A percentile compares a stretch with the other conserved stretches of the same genome.
phyloP scores from a whole-genome alignment of 2,329 filamentous ascomycete genomes.

The Aureobasidium sp. region DNA sequence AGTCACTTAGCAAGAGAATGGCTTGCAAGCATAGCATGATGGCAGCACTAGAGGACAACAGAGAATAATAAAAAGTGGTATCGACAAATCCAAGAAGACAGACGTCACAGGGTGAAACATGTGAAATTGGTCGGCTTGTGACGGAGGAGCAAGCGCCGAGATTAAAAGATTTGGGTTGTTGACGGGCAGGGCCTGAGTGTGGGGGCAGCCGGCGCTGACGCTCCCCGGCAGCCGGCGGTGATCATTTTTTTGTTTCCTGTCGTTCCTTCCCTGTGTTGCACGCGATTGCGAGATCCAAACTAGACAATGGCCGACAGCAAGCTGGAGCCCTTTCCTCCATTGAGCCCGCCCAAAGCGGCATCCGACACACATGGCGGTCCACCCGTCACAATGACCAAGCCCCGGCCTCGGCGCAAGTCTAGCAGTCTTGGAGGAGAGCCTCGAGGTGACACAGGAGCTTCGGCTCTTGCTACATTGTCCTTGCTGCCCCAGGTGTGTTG shows the following conservation, averaged over 20 bases:
- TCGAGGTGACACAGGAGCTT: slow-evolving; percentile 45
- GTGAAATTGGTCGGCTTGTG: not conserved
- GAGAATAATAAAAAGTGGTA: too few relatives aligned
- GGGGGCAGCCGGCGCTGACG: slow-evolving; percentile 2
- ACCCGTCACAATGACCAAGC: not conserved
- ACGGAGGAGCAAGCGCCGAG: not conserved
- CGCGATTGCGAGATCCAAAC: not conserved
- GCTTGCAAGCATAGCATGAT: not conserved
- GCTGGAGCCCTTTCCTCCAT: slow-evolving; percentile 14
- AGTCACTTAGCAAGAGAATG: not conserved
- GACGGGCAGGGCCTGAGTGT: not conserved
- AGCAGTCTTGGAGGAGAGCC: slow-evolving; percentile 46
- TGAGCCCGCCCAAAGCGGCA: not conserved
- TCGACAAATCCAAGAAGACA: not conserved
- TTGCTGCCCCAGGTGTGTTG: not conserved
- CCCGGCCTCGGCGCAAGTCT: slow-evolving; percentile 36
- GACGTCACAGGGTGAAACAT: slow-evolving; percentile 10
- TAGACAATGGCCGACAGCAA: slow-evolving; percentile 1
- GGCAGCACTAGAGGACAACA: not conserved
- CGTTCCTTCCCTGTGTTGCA: not conserved
- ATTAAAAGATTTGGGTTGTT: not conserved
- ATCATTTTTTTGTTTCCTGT: not conserved
- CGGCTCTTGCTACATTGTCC: slow-evolving; percentile 42
- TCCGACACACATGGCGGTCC: slow-evolving; percentile 6
- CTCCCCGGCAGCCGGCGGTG: not conserved